phyloP scores from a whole-genome alignment of 2,329 filamentous ascomycete genomes.

The Neopestalotiopsis sp. region DNA sequence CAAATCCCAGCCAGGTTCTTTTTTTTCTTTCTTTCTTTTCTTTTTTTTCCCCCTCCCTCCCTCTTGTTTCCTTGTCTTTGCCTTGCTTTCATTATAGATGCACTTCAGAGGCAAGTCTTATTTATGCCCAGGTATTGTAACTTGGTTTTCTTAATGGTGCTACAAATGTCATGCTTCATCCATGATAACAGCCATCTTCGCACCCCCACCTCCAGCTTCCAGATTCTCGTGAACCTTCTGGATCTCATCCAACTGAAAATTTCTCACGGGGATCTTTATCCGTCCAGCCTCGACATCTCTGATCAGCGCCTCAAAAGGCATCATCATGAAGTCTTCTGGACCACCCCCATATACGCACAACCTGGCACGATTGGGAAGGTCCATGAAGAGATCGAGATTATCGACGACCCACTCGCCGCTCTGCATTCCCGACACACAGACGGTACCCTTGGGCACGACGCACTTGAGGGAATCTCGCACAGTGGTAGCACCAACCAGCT shows the following conservation, averaged over 20 bases:
- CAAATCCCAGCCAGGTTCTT: no score
- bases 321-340: conserved; percentile 23
- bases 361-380: conserved; percentile 23
- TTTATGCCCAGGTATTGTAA: no score
- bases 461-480: conserved; percentile 49
- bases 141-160: neutral
- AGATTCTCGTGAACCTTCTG: conserved; percentile 26
- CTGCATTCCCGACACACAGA: conserved; percentile 47
- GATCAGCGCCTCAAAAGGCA: conserved; percentile 27
- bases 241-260: conserved; percentile 28
- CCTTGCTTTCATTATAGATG: no score
- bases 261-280: conserved; percentile 24
- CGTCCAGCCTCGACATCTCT: conserved; percentile 25
- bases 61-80: no score
- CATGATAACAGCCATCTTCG: conserved; percentile 28
- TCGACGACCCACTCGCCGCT: conserved; percentile 27
- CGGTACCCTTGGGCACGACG: conserved; percentile 41
- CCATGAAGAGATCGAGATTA: conserved; percentile 21
- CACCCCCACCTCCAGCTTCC: conserved; percentile 26
- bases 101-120: no score
- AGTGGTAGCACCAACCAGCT: conserved; percentile 48
- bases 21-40: no score
- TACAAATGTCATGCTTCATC: conserved; percentile 18
- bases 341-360: conserved; percentile 25
- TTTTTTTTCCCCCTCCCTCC: no score